Base-by-base conservation (phyloP, 305 asterid genomes). In the Solanum aculeatissimum region DNA sequence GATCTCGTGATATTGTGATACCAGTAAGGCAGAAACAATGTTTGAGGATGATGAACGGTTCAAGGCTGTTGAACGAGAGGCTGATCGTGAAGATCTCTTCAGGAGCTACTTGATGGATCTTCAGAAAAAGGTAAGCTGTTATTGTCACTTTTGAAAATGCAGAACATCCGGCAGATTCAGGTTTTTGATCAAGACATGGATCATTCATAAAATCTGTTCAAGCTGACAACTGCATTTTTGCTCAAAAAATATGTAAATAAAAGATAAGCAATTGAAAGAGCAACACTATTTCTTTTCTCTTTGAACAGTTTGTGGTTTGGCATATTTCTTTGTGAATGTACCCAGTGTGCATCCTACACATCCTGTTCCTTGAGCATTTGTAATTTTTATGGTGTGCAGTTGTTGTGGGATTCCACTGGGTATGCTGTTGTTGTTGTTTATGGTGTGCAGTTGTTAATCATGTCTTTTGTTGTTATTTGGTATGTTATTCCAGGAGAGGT, bases 71-170 rank as follows among this genome's bases (percentile, higher is more conserved):
- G 98, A 95, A 87, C 92, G 89, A 87, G 98, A 92, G 89, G 91
- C 92, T 65, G 99, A 95, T 69, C 98, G 99, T 16, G 98, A 95
- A 92, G 98, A 97, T 90, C 95, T 97, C 86, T 97, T 95, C 81
- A 93, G 97, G 90, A 94, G 29, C 91, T 94, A 97, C 87, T 90
- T 91, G 91, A 93, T 93, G 84, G 99, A 97, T 93, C 97, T 97
- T 84, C 97, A 93, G 88, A 95, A 97, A 89, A 97, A 93, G 97
- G 99, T 95, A 58, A 27, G 19, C 29, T 70, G 18, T 60, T 23
- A 75, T 49, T 75, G 27, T 49, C 62, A 75, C 62, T 25, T 47
- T 75, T 75, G 81, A 25, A 47, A 49, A 75, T 47, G 81, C 62
- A 75, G 16, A 16, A 38, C 15, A 68, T 75, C 21, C 23, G 16